Evolutionary conservation across 129 eudicot genomes (phyloP).

Genomic region (Pseudognaphalium luteoalbum): DNA sequence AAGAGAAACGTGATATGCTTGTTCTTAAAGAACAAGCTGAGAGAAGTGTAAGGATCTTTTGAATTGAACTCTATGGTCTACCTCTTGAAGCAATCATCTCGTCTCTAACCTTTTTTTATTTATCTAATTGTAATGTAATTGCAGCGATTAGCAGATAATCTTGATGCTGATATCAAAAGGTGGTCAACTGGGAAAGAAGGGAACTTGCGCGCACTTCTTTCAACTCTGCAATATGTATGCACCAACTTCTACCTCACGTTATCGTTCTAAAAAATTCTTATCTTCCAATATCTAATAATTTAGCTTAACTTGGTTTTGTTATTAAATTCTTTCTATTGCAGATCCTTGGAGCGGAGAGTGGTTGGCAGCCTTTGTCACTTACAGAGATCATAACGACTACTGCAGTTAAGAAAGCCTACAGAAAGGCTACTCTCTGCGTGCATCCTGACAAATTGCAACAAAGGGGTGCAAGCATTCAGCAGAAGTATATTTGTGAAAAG

Average conservation of each 20-base stretch:
- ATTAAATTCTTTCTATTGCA: conserved; percentile 31
- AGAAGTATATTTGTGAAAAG: conserved; percentile 93
- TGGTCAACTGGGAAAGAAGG: conserved; percentile 98
- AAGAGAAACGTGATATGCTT: conserved; percentile 85
- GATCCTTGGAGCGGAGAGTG: conserved; percentile 90
- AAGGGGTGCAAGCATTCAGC: conserved; percentile 91
- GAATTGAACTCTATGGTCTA: conserved; percentile 9
- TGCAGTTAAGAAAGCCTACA: conserved; percentile 95
- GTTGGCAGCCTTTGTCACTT: conserved; percentile 87
- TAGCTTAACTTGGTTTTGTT: background rate
- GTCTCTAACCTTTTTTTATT: conserved; percentile 17
- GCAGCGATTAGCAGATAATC: conserved; percentile 81
- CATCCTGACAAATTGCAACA: conserved; percentile 99
- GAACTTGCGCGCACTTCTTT: conserved; percentile 94
- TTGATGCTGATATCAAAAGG: conserved; percentile 92
- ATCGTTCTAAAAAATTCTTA: background rate
- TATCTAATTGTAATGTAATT: conserved; percentile 32
- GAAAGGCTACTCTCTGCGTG: conserved; percentile 91
- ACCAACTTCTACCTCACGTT: conserved; percentile 6
- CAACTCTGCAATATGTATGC: conserved; percentile 94
- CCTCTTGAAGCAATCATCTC: conserved; percentile 23
- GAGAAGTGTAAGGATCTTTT: conserved; percentile 60
- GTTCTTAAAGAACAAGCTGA: conserved; percentile 92
- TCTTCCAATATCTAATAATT: background rate
- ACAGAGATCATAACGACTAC: conserved; percentile 71